Conservation (phyloP, 306 rosid genomes). For the Argentina anserina region DNA sequence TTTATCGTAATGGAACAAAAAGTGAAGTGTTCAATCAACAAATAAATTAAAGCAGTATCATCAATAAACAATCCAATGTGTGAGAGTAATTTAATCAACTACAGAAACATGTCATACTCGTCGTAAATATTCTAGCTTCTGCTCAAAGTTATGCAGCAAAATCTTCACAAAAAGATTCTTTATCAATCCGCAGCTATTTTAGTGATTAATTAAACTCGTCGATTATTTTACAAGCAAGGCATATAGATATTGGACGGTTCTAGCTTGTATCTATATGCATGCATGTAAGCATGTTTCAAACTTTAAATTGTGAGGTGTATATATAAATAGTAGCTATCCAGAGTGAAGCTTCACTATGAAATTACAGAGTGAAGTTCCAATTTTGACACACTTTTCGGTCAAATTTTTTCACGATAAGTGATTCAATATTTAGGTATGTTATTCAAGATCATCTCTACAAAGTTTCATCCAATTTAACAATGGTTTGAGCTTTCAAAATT, state of each 20-base stretch:
- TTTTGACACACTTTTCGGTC: too few relatives aligned
- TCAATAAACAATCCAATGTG: slow-evolving; percentile 5
- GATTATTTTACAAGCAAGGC: not conserved
- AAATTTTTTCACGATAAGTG: too few relatives aligned
- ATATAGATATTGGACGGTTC: not conserved
- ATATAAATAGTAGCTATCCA: too few relatives aligned
- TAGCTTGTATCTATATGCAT: not conserved
- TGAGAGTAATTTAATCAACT: slow-evolving; percentile 17
- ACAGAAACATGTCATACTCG: slow-evolving; percentile 19
- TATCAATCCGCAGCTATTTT: not conserved
- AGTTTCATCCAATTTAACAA: too few relatives aligned
- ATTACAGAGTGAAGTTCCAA: too few relatives aligned
- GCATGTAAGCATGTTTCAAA: not conserved
- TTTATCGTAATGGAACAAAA: slow-evolving; percentile 35
- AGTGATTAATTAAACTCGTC: not conserved
- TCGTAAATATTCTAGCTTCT: not conserved
- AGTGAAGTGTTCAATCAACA: slow-evolving; percentile 13
- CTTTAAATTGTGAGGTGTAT: not conserved
- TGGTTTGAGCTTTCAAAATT: too few relatives aligned
- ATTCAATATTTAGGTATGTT: too few relatives aligned
- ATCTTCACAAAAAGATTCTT: slow-evolving; percentile 3
- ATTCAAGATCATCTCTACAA: too few relatives aligned
- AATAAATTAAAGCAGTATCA: not conserved
- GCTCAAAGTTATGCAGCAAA: slow-evolving; percentile 1
- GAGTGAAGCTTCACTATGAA: too few relatives aligned